These are phyloP conservation scores for Kockiozyma suomiensis DNA, from an alignment of 805 yeast species.

Conservation along the genomic window DNA sequence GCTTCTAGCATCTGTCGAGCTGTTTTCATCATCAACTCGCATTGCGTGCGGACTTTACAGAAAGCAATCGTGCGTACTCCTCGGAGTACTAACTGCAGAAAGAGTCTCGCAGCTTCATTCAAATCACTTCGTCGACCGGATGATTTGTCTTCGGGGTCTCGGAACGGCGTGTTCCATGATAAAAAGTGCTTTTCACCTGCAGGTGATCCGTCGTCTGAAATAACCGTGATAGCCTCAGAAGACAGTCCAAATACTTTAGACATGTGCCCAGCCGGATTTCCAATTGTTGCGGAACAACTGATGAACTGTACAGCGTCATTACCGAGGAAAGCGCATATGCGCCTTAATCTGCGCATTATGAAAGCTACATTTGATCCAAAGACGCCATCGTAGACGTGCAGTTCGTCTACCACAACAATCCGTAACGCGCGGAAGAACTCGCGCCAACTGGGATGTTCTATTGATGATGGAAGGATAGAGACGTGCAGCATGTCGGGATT, in stretches of 20 bases:
- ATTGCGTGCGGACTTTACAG: constrained; percentile 80
- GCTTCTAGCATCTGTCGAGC: constrained; percentile 58
- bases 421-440: constrained; percentile 64
- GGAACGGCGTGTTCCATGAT: constrained; percentile 81
- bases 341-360: constrained; percentile 74
- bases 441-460: constrained; percentile 56
- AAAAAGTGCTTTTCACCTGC: constrained; percentile 72
- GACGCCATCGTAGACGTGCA: constrained; percentile 85
- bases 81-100: constrained; percentile 64
- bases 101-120: constrained; percentile 70
- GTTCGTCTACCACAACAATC: constrained; percentile 74
- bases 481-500: constrained; percentile 95
- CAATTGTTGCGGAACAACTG: constrained; percentile 92
- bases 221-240: constrained; percentile 53
- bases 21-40: constrained; percentile 86
- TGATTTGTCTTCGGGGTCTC: constrained; percentile 59
- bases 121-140: constrained; percentile 71
- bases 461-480: constrained; percentile 69
- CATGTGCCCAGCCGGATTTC: constrained; percentile 74
- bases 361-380: constrained; percentile 93
- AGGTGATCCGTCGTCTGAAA: constrained; percentile 86
- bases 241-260: constrained; percentile 67
- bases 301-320: constrained; percentile 64
- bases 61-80: constrained; percentile 84
- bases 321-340: constrained; percentile 61